Evolutionary conservation across 169 alveolate genomes (phyloP).

Genomic region (Eimeria sp.): DNA sequence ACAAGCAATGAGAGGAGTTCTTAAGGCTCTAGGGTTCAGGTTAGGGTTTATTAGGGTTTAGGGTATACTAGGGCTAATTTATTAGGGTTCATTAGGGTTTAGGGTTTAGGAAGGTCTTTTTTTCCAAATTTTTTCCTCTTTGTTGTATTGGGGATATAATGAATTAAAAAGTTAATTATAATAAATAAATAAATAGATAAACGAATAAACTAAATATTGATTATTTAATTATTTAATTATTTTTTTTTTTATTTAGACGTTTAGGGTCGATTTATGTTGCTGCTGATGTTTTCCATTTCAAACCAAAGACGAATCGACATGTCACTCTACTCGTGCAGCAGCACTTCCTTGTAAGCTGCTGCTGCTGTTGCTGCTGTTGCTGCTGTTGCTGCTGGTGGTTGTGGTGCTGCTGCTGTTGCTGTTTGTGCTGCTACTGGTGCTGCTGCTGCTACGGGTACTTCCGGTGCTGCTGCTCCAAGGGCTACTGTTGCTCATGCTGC

Average conservation of each 20-base stretch:
- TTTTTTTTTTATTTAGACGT: neutral
- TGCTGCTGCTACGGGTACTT: neutral
- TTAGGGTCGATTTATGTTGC: neutral
- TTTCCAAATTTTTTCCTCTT: too few species aligned
- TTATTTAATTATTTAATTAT: too few species aligned
- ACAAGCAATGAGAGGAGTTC: neutral
- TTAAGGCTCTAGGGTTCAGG: conserved; percentile 1
- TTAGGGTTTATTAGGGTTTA: neutral
- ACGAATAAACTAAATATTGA: too few species aligned
- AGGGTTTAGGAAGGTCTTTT: neutral
- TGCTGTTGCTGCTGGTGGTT: neutral
- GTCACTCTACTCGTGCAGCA: neutral
- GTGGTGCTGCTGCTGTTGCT: conserved; percentile 10
- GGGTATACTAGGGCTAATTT: neutral
- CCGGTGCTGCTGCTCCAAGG: neutral
- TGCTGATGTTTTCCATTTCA: conserved; percentile 29
- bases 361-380: conserved; percentile 20
- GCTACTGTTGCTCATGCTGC: conserved; percentile 16
- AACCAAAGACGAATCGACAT: neutral
- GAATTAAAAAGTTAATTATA: too few species aligned
- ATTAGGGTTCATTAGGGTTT: conserved; percentile 30
- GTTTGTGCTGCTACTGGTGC: neutral
- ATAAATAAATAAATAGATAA: too few species aligned
- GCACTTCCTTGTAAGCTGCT: conserved; percentile 37
- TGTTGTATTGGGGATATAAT: too few species aligned